Base-by-base conservation (phyloP, 169 alveolate genomes). In the Plasmodium chabaudi region DNA sequence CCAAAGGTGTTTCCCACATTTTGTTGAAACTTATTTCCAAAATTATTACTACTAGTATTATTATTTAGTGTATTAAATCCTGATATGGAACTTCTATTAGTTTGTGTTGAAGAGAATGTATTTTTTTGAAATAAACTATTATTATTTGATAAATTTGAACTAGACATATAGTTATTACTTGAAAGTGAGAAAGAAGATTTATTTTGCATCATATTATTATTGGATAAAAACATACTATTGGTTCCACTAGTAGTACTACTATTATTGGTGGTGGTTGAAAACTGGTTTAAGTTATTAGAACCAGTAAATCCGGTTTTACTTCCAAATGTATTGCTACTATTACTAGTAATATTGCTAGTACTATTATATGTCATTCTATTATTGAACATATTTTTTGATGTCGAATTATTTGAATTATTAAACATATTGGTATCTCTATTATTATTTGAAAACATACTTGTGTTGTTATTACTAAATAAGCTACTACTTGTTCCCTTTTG, bases 61-160 rank as follows among this genome's bases (percentile, higher is more conserved):
- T 15, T 15, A 51, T 51, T 51, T 12, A 49, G 12, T 6, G 34
- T n/a, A 68, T 61, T 61, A 60, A 74, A 74, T 5, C 27, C 49
- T 44, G 88, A 21, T 42, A 61, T 17, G 39, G 68, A 3, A 12
- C 7, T 44, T 47, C 63, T 74, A 53, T 61, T 74, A 42, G 21
- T 64, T 13, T 46, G 61, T 1, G 23, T 15, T 2, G 88, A 61
- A 23, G 87, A 39, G 23, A 47, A 74, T 13, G 75, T n/a, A n/a
- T 53, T 74, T 61, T 23, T 61, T 61, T 60, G 74, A 61, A 74
- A 74, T 51, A 74, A 74, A 2, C 49, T 74, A 44, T 74, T 56
- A 21, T 47, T 51, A 74, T 44, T 17, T 23, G 65, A 13, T 55
- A 19, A 61, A 63, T 55, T 60, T 17, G 61, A 21, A 42, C 42